Percentiles rank a stretch among this genome's conserved stretches.
phyloP scores from a whole-genome alignment of 2,329 filamentous ascomycete genomes.

The Colletotrichum sp. region DNA sequence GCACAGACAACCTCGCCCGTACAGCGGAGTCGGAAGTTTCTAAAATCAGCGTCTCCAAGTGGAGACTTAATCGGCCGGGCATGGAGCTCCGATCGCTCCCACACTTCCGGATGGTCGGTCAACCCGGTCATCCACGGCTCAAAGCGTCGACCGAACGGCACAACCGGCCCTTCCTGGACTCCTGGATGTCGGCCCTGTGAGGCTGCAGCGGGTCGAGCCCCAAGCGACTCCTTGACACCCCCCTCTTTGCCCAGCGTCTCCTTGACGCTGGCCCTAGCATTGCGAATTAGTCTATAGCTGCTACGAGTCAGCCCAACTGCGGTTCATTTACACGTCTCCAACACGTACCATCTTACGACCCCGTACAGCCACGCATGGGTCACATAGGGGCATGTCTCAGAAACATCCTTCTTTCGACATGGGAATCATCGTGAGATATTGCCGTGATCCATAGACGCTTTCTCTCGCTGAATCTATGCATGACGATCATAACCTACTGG shows the following conservation, averaged over 20 bases:
- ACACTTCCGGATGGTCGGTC: neutral
- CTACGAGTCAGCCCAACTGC: neutral
- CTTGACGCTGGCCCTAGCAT: neutral
- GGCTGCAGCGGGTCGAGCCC: neutral
- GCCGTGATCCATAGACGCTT: neutral
- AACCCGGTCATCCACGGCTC: neutral
- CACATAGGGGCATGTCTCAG: neutral
- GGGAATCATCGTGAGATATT: neutral
- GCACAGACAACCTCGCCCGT: neutral
- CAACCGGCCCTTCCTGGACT: neutral
- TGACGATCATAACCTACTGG: neutral
- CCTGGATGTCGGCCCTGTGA: neutral
- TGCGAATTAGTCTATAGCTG: neutral
- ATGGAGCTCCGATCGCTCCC: neutral
- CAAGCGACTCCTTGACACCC: neutral
- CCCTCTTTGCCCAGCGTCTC: neutral
- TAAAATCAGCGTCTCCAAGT: neutral
- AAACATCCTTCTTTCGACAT: neutral
- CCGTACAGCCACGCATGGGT: neutral
- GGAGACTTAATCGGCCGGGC: neutral
- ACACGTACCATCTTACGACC: conserved; percentile 1
- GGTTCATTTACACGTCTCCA: neutral
- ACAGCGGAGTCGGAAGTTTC: neutral
- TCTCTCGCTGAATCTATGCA: neutral
- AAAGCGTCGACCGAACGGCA: neutral